Evolutionary conservation across 1,284 basidiomycete genomes (phyloP), one percentile per base, ranked within the genome.

Genomic region (Puccinia polysora): DNA sequence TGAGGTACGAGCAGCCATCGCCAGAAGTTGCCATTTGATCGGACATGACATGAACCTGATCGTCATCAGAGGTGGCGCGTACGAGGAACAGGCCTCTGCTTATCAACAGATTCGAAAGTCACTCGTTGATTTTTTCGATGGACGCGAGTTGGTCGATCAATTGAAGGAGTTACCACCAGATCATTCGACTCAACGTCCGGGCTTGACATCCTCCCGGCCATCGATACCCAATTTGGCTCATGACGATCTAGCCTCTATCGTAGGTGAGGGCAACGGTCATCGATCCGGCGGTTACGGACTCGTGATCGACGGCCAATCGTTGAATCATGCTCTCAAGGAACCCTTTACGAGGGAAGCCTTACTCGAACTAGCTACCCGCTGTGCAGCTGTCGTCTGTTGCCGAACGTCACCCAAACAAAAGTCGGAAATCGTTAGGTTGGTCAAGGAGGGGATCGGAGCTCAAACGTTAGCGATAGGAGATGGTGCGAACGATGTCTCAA

Each of bases 341-440:
- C 84, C 86, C 75, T 84, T 81, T 65, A 84, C 82, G 55, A 89
- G 89, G 80, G 84, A 85, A 62, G 81, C 97, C 14, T 82, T 98
- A 3, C 85, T 98, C 69, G 84, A 86, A 43, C 86, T 98, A 20
- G 88, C 91, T 0, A 92, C 88, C 75, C 85, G 87, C 73, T 99
- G 95, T 81, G 90, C 93, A 79, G 93, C 89, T 38, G 95, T 98
- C 74, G 88, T 99, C 74, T 98, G 96, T 80, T 99, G 95, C 81
- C 89, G 95, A 77, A 93, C 96, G 4, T 97, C 93, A 4, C 95
- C 95, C 0, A 82, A 97, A 45, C 95, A 99, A 81, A 99, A 98
- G 81, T 95, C 95, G 8, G 86, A 95, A 73, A 86, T 97, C 68
- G 93, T 97, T 63, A 86, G 83, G 64, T 85, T 97, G 47, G 90